phyloP scores from a whole-genome alignment of 768 basidiomycete species.

The button mushroom (Agaricus bisporus) region DNA sequence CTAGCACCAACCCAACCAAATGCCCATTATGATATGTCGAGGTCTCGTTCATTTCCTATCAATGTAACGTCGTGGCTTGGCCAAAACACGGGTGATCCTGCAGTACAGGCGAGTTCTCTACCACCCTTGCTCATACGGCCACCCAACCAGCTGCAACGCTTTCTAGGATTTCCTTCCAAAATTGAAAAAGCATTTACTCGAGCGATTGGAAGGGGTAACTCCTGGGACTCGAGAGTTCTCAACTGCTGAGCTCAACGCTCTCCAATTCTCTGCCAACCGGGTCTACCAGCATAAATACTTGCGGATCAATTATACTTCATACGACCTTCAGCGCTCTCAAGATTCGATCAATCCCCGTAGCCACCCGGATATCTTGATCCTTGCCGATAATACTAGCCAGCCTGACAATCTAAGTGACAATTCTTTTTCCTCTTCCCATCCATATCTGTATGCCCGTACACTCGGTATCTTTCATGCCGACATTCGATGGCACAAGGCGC shows the following conservation, averaged over 20 bases:
- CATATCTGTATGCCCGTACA: slow-evolving; percentile 12
- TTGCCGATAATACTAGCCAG: neutral
- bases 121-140: too few species aligned
- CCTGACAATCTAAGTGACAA: neutral
- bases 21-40: slow-evolving; percentile 16
- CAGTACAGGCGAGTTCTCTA: neutral
- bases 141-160: neutral
- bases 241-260: slow-evolving; percentile 14
- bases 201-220: neutral
- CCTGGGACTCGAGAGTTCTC: slow-evolving; percentile 13
- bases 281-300: slow-evolving; percentile 17
- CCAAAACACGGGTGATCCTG: neutral
- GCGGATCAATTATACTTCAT: slow-evolving; percentile 25
- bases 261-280: slow-evolving; percentile 15
- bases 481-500: slow-evolving; percentile 1
- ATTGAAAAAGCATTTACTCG: neutral
- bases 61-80: neutral
- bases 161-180: neutral
- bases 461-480: slow-evolving; percentile 21
- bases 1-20: neutral
- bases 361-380: slow-evolving; percentile 23
- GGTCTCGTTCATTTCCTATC: slow-evolving; percentile 18
- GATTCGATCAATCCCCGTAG: slow-evolving; percentile 27
- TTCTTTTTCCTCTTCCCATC: neutral
- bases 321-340: slow-evolving; percentile 27